Conservation (phyloP, 2,329 filamentous ascomycete species). For the Pseudocercospora fuligena region DNA sequence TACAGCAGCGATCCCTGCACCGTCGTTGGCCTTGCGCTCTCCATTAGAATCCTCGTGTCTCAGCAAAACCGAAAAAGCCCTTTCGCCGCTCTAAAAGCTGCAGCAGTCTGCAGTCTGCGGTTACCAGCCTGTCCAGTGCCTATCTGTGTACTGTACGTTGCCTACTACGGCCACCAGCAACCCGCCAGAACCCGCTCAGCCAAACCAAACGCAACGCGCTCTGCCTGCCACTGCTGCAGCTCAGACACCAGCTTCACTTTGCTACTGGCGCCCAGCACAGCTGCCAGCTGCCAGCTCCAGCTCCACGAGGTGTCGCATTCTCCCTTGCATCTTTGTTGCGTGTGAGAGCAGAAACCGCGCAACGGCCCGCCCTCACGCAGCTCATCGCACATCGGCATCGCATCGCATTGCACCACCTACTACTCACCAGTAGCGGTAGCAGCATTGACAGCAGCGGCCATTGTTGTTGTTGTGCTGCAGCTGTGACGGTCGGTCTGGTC, state of each 20-base stretch:
- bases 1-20: constrained; percentile 24
- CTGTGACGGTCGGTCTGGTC: not conserved
- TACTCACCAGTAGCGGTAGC: not conserved
- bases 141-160: not conserved
- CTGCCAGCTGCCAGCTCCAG: not conserved
- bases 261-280: too few species aligned
- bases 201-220: constrained; percentile 9
- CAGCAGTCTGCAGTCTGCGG: constrained; percentile 24
- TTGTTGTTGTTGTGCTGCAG: not conserved
- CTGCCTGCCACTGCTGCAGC: constrained; percentile 8
- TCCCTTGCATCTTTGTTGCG: constrained; percentile 19
- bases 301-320: constrained; percentile 31
- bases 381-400: constrained; percentile 12
- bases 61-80: constrained; percentile 28
- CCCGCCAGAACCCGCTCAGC: constrained; percentile 5
- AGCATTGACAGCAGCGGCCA: not conserved
- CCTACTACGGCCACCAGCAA: not conserved
- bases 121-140: constrained; percentile 8
- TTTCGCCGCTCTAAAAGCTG: constrained; percentile 27
- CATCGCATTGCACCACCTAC: constrained; percentile 7
- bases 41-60: constrained; percentile 25
- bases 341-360: constrained; percentile 21
- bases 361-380: constrained; percentile 23
- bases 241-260: not conserved
- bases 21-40: constrained; percentile 20